A percentile compares a stretch with the other conserved stretches of the same genome.
These are phyloP conservation scores for Coleophoma cylindrospora DNA, from an alignment of 2,329 filamentous ascomycete genomes.

Conservation along the genomic window DNA sequence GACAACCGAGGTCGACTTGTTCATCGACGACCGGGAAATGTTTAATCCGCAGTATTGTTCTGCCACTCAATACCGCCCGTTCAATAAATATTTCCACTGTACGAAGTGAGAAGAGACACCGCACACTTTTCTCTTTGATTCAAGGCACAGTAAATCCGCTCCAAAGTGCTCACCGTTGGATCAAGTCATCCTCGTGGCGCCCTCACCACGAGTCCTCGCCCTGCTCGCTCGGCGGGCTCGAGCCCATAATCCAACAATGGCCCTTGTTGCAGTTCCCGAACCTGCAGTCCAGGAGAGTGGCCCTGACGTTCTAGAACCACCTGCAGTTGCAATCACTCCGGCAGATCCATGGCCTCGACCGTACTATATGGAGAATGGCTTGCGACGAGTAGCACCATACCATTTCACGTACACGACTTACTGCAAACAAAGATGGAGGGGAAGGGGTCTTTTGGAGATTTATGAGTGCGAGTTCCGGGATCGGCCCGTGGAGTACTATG, in stretches of 20 bases:
- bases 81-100: too few species aligned
- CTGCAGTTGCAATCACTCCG: slow-evolving; percentile 44
- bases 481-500: slow-evolving; percentile 80
- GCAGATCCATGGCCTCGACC: slow-evolving; percentile 55
- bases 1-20: too few species aligned
- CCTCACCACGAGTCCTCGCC: slow-evolving; percentile 44
- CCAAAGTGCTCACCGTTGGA: too few species aligned
- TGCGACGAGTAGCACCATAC: slow-evolving; percentile 82
- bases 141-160: too few species aligned
- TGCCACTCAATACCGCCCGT: background rate
- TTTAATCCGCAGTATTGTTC: too few species aligned
- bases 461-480: slow-evolving; percentile 92
- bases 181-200: slow-evolving; percentile 32
- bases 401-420: slow-evolving; percentile 92
- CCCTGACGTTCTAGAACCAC: slow-evolving; percentile 20
- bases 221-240: slow-evolving; percentile 43
- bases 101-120: too few species aligned
- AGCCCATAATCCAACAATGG: slow-evolving; percentile 35
- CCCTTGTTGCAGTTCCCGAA: slow-evolving; percentile 27
- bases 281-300: slow-evolving; percentile 29
- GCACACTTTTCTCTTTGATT: too few species aligned
- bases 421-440: slow-evolving; percentile 92
- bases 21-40: too few species aligned
- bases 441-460: slow-evolving; percentile 74
- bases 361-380: slow-evolving; percentile 78